A percentile compares a stretch with the other conserved stretches of the same genome.
Evolutionary conservation across 192 early-diverging fungal species (phyloP).

Genomic region (Mortierella alpina): DNA sequence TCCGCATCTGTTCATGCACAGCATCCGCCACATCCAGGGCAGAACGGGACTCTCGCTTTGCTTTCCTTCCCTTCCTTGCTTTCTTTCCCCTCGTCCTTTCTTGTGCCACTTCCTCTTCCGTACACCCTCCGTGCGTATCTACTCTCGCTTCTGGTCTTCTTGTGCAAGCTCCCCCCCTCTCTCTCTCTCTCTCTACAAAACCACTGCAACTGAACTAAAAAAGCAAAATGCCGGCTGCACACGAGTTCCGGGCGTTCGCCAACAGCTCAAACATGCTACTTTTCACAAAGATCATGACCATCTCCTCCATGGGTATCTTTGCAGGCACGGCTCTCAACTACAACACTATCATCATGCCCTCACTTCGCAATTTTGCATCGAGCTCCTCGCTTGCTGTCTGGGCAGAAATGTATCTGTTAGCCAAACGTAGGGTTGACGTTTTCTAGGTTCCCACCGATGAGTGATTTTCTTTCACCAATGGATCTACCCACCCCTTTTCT

Average conservation of each 20-base stretch:
- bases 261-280: conserved; percentile 26
- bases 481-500: not conserved
- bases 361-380: conserved; percentile 41
- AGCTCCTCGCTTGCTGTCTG: conserved; percentile 40
- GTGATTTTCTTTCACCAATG: not conserved
- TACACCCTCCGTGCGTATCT: too few relatives aligned
- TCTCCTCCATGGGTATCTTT: conserved; percentile 42
- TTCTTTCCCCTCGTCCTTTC: not conserved
- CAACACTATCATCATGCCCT: conserved; percentile 34
- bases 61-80: not conserved
- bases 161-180: too few relatives aligned
- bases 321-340: conserved; percentile 33
- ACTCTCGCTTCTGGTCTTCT: too few relatives aligned
- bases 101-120: not conserved
- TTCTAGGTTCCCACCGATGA: not conserved
- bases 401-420: conserved; percentile 28
- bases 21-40: too few relatives aligned
- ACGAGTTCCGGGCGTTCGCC: conserved; percentile 22
- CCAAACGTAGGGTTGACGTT: conserved; percentile 21
- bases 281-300: conserved; percentile 35
- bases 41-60: too few relatives aligned
- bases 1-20: too few relatives aligned
- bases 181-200: too few relatives aligned
- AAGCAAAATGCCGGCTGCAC: conserved; percentile 8
- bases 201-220: not conserved